Base-by-base conservation (phyloP, 2,329 filamentous ascomycete genomes). In the Cercospora citrullina region DNA sequence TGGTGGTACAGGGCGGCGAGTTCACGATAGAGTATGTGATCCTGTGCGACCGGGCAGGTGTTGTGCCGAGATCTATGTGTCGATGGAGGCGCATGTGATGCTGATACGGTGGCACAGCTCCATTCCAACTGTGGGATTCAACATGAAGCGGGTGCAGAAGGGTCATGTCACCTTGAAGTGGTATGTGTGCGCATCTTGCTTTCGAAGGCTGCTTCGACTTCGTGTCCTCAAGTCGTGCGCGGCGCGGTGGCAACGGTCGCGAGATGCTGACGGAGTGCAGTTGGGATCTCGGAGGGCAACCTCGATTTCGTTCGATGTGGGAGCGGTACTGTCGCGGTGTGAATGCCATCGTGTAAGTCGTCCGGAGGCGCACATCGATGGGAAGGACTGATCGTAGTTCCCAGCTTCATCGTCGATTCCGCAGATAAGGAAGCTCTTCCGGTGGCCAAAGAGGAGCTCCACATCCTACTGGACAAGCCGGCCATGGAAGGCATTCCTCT, bases 151-250 rank as follows among this genome's bases (percentile, higher is more conserved):
- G 74, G 93, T 99, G 75, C 94, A 97, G 83, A 94, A 95, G 78
- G 95, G 95, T 75, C 94, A 98, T 87, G 95, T 99, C 80, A 96
- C 95, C 75, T 86, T 99, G 77, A 98, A 98, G 83, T 99, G 95
- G 88, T 90, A 79, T 79, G 85, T 75, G 45, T n/a, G 26, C 42
- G 26, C 36, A 33, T 36, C 39, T 33, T 42, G n/a, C 51, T 39
- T 31, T 42, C 18, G 59, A 48, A 14, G 26, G 21, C 9, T 21
- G 26, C 30, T 16, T 26, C 30, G 1, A 23, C 23, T 18, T 36
- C 12, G 33, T 14, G 26, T 21, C n/a, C 7, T 6, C n/a, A 18
- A 18, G 21, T 31, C 57, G 58, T 63, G 21, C 59, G 42, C 12
- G n/a, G 42, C 21, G 16, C 5, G 16, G 36, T 39, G 63, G 53